A percentile compares a stretch with the other conserved stretches of the same genome.
Conservation (phyloP, 768 basidiomycete genomes). For the Amylocystis lapponica region DNA sequence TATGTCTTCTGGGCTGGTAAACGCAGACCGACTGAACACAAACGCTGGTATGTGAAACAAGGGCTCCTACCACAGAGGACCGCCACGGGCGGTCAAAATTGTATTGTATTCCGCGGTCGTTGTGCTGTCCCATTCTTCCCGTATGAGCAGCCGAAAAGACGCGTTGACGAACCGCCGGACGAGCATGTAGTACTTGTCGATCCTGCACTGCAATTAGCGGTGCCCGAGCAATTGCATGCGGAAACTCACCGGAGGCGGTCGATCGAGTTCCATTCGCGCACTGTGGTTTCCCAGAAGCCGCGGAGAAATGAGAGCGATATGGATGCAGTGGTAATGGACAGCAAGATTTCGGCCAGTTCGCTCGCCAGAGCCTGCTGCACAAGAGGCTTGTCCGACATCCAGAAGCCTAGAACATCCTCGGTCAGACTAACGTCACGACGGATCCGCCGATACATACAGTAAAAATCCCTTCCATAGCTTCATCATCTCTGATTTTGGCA, state of each 20-base stretch:
- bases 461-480: slow-evolving; percentile 98
- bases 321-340: slow-evolving; percentile 54
- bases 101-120: slow-evolving; percentile 57
- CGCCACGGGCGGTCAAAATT: slow-evolving; percentile 61
- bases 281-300: slow-evolving; percentile 88
- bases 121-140: slow-evolving; percentile 58
- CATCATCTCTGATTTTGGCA: slow-evolving; percentile 74
- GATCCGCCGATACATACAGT: slow-evolving; percentile 51
- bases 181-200: slow-evolving; percentile 98
- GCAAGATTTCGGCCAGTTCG: slow-evolving; percentile 76
- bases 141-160: slow-evolving; percentile 73
- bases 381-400: slow-evolving; percentile 99
- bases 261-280: slow-evolving; percentile 91
- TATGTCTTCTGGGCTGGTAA: slow-evolving; percentile 56
- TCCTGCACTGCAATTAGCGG: slow-evolving; percentile 37
- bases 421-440: background rate
- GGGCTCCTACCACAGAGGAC: slow-evolving; percentile 71
- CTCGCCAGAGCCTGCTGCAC: slow-evolving; percentile 89
- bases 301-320: slow-evolving; percentile 71
- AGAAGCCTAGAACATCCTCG: slow-evolving; percentile 62
- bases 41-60: background rate
- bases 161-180: slow-evolving; percentile 85
- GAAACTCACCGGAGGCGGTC: slow-evolving; percentile 75
- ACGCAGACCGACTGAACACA: background rate
- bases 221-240: no score